Base-by-base conservation (phyloP, 345 rosid genomes). In the Brassica carinata region DNA sequence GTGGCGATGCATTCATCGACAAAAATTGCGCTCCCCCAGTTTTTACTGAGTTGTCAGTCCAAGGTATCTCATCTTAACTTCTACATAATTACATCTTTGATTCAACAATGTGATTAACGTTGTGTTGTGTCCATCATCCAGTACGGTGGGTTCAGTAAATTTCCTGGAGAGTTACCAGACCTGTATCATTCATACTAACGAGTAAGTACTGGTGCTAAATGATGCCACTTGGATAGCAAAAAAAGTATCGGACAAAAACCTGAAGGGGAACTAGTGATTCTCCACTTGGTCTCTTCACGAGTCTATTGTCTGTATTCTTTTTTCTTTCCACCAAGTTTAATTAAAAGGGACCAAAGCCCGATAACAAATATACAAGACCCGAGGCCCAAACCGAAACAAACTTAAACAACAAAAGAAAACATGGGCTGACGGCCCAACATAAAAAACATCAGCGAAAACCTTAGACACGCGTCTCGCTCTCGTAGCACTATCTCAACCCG, bases 101-200 rank as follows among this genome's bases (percentile, higher is more conserved):
- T 59, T 79, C 31, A 43, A 51, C 23, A 27, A 72, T 64, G 61
- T 64, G 75, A 33, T 23, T 9, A 71, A 81, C 9, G 14, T 23
- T 70, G 55, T 83, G 33, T 64, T 77, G 43, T 59, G 26, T 23
- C 26, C 26, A 23, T 23, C 26, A 23, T 33, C 53, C 85, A 96
- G 97, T 90, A 79, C 72, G 97, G 98, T 69, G 97, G 97, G 13
- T 96, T 93, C 84, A 74, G 96, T 80, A 96, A 96, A 81, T 89
- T 79, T 76, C 96, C 93, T 0, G 77, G 85, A 77, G 86, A 77
- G 59, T 81, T 87, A 23, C 98, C 95, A 0, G 98, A 92, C 81
- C 85, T 96, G 31, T 96, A 92, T 76, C 98, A 93, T 83, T 88
- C 96, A 53, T 93, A 84, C 86, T 93, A 89, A 43, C 51, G 14